Conservation (phyloP, 23 red algal genomes). For the Gracilaria domingensis region DNA sequence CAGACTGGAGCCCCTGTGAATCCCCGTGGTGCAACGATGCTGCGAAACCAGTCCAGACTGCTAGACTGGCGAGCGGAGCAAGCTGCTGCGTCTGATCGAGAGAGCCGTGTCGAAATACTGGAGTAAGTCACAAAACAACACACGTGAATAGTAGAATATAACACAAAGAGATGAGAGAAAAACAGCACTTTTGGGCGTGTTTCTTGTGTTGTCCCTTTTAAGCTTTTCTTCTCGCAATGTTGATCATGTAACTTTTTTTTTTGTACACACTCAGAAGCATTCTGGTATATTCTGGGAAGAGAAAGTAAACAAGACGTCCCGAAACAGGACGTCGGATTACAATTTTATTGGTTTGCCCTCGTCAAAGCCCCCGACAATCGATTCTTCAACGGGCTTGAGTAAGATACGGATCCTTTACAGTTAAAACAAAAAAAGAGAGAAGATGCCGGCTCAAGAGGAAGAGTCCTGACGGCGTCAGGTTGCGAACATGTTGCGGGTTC, state of each 20-base stretch:
- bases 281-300: not conserved
- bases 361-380: constrained; percentile 26
- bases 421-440: constrained; percentile 42
- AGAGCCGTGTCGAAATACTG: not conserved
- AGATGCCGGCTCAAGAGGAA: not conserved
- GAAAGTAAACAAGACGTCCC: not conserved
- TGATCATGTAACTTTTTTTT: not conserved
- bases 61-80: constrained; percentile 28
- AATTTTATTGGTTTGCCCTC: constrained; percentile 34
- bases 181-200: not conserved
- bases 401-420: constrained; percentile 38
- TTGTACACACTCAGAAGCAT: not conserved
- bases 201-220: not conserved
- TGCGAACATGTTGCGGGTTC: not conserved
- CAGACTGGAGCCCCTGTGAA: constrained; percentile 34
- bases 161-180: not conserved
- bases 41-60: constrained; percentile 51
- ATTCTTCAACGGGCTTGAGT: constrained; percentile 21
- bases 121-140: not conserved
- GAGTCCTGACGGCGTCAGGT: not conserved
- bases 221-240: not conserved
- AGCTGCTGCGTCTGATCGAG: not conserved
- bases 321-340: not conserved
- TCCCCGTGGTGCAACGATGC: constrained; percentile 31
- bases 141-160: not conserved